Conservation (phyloP, 768 basidiomycete genomes). For the Candolleomyces efflorescens region DNA sequence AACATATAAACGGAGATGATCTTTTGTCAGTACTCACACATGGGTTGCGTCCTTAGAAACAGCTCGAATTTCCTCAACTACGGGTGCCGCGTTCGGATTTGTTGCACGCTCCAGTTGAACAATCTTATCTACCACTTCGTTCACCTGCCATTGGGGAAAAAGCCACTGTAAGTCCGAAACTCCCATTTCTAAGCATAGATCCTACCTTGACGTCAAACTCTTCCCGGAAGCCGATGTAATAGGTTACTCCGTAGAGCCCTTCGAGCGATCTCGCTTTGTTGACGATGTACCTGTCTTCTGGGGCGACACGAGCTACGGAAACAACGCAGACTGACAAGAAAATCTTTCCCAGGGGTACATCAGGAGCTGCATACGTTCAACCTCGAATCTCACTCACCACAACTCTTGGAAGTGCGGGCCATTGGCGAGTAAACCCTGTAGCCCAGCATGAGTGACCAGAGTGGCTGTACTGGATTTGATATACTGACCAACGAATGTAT, state of each 20-base stretch:
- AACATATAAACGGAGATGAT: background rate
- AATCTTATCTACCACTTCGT: conserved; percentile 48
- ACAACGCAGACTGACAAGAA: conserved; percentile 58
- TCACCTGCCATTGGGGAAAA: conserved; percentile 22
- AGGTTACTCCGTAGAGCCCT: conserved; percentile 59
- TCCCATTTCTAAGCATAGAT: background rate
- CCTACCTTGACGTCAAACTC: conserved; percentile 44
- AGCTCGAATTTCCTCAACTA: conserved; percentile 36
- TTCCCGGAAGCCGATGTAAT: conserved; percentile 62
- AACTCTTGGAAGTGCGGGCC: conserved; percentile 65
- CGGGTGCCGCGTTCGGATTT: conserved; percentile 26
- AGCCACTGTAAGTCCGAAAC: background rate
- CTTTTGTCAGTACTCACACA: conserved; percentile 37
- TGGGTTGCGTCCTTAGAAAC: conserved; percentile 45
- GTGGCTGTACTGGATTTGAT: background rate
- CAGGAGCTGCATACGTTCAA: background rate
- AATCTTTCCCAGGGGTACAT: conserved; percentile 31
- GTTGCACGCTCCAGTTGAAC: conserved; percentile 41
- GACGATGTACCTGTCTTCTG: conserved; percentile 51
- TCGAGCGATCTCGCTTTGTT: conserved; percentile 53
- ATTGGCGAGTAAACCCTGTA: conserved; percentile 54
- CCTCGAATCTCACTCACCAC: conserved; percentile 40
- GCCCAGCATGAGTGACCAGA: background rate
- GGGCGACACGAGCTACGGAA: conserved; percentile 44
- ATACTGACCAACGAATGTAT: conserved; percentile 49